Base-by-base conservation (phyloP, 495 filamentous ascomycete species). In the Annulohypoxylon nitens region DNA sequence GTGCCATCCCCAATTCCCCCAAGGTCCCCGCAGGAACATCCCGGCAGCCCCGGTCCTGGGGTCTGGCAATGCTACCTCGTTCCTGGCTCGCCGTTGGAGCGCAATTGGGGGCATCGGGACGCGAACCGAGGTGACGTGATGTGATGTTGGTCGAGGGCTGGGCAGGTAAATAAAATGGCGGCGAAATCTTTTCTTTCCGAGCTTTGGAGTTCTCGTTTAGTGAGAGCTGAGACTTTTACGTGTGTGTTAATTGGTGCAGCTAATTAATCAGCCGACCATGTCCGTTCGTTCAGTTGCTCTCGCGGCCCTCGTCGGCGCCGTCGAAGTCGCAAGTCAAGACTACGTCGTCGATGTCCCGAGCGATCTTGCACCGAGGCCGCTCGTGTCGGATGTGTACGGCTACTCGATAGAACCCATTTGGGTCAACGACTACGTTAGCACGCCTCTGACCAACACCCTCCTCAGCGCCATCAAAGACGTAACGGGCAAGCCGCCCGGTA, bases 341-440 rank as follows among this genome's bases (percentile, higher is more conserved):
- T 48, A 50, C 20, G 41, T 12, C 0, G 41, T 78, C 53, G 65
- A 72, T 3, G 18, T 78, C 18, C 72, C 72, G 4, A 54, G 26
- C 1, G 50, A 71, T 59, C 59, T 75, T 10, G 50, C 57, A 37
- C 67, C 75, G 4, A 63, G 75, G 2, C 10, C 51, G 0, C 65
- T 78, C 8, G 57, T 69, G 3, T 67, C 75, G 2, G 75, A 78
- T 43, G 70, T 78, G 5, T 76, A 73, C 64, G 77, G 77, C 20
- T 78, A 78, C 54, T 77, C 75, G 25, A 70, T 78, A 65, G 77
- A 78, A 33, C 77, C 77, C 6, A 54, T 78, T 5, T 78, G 77
- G 77, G 57, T 78, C n/a, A 47, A 75, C 45, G 70, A 71, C 64
- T 78, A 78, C 51, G 55, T 72, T 67, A 77, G 73, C 53, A 78